A percentile compares a stretch with the other conserved stretches of the same genome.
Conservation (phyloP, 352 stramenopile species). For the Blastocystis sp. region DNA sequence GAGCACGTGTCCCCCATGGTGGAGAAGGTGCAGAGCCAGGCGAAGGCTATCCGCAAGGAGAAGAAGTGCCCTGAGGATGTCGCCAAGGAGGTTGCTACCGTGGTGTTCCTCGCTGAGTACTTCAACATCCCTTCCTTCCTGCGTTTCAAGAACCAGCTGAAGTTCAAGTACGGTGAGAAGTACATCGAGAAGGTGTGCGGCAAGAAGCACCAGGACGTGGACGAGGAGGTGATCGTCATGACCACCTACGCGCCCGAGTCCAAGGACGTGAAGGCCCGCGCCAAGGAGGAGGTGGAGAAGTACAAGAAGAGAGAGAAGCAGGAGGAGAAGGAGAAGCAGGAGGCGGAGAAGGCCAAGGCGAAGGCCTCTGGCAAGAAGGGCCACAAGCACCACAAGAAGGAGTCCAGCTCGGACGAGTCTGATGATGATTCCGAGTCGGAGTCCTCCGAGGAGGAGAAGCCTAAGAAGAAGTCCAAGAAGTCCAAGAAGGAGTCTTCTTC, state of each 20-base stretch:
- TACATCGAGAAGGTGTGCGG: background rate
- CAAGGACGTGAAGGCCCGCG: constrained; percentile 39
- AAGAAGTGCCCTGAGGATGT: constrained; percentile 63
- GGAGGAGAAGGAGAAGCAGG: constrained; percentile 61
- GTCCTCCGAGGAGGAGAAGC: constrained; percentile 44
- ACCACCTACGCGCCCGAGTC: constrained; percentile 18
- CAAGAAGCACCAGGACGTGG: constrained; percentile 56
- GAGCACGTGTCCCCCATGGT: constrained; percentile 47
- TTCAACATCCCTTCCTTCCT: constrained; percentile 61
- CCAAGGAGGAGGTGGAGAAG: constrained; percentile 2
- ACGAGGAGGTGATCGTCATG: constrained; percentile 48
- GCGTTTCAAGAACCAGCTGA: constrained; percentile 53
- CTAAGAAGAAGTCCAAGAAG: constrained; percentile 63
- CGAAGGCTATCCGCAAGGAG: constrained; percentile 49
- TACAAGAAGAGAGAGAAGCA: constrained; percentile 62
- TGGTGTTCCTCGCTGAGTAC: constrained; percentile 34
- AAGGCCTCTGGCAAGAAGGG: background rate
- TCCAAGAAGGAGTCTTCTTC: constrained; percentile 46
- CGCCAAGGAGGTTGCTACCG: constrained; percentile 29
- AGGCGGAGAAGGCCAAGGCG: constrained; percentile 44
- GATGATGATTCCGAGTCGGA: background rate
- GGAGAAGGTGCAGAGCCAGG: constrained; percentile 45
- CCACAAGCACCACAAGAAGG: constrained; percentile 28
- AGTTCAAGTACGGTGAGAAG: constrained; percentile 64
- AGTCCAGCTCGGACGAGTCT: background rate